These are phyloP conservation scores for Podochytrium sp. DNA, from an alignment of 192 early-diverging fungal genomes.

Conservation along the genomic window DNA sequence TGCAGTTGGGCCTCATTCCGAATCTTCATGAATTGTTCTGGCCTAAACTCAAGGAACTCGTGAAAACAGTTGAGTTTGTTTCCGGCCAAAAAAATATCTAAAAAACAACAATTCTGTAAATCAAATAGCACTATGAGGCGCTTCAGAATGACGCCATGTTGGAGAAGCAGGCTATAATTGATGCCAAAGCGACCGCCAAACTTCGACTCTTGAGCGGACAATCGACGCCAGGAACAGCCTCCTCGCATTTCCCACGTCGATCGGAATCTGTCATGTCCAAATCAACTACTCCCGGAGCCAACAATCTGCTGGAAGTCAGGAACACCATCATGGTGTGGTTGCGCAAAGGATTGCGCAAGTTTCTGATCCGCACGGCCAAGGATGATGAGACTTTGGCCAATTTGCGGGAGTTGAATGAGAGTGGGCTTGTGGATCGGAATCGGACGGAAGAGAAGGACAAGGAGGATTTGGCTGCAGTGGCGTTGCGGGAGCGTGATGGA, in stretches of 20 bases:
- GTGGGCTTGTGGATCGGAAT: constrained; percentile 37
- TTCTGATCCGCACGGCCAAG: constrained; percentile 37
- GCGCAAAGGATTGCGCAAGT: constrained; percentile 36
- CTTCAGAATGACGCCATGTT: too few species aligned
- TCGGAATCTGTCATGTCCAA: too few species aligned
- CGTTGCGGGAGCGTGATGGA: constrained; percentile 3
- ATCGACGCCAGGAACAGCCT: too few species aligned
- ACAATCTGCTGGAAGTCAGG: not conserved
- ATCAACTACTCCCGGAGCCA: not conserved
- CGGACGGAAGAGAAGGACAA: constrained; percentile 10
- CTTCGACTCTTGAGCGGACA: too few species aligned
- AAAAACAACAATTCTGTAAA: too few species aligned
- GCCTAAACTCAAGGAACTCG: not conserved
- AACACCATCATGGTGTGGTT: constrained; percentile 37
- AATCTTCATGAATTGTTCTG: not conserved
- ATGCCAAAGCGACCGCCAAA: too few species aligned
- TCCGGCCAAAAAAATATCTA: too few species aligned
- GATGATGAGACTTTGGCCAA: constrained; percentile 36
- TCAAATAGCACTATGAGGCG: too few species aligned
- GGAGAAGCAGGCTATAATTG: too few species aligned
- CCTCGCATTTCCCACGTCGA: too few species aligned
- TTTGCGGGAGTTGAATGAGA: constrained; percentile 37
- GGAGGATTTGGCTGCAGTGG: constrained; percentile 1
- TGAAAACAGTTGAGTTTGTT: not conserved
- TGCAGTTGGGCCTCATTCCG: not conserved